Evolutionary conservation across 192 early-diverging fungal genomes (phyloP), one percentile per base, ranked within the genome.

Genomic region (Haplosporangium gracile): DNA sequence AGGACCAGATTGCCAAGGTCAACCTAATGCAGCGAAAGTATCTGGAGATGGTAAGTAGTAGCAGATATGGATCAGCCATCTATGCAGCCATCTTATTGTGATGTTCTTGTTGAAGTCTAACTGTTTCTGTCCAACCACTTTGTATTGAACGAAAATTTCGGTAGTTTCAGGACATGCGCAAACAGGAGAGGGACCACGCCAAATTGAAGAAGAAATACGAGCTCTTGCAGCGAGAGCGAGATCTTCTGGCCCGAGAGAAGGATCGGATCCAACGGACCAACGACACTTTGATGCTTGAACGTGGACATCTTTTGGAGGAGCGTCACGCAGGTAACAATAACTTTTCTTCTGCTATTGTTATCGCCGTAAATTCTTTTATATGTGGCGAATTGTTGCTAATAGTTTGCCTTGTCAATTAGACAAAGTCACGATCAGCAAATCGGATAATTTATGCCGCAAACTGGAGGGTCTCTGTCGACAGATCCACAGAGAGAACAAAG

Each of bases 381-480:
- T 40, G 34, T 24, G 2, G 1, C 8, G 22, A 11, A 65, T 65
- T 32, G 11, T 15, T 65, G 26, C 26, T 51, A 42, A 55, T 29
- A 24, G 29, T 49, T 42, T 22, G 32, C 22, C 47, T 49, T 76
- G 16, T 68, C 60, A 65, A 65, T 32, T 68, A 88, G 89, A 76
- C 3, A 90, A 88, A 53, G 77, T 81, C 22, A 74, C 72, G 15
- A 22, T 82, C 24, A 60, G 85, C 10, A 90, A 88, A 69, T n/a
- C 85, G 7, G 83, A 68, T 71, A 75, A 47, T 5, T 60, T 89
- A 40, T 92, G 91, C 76, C 82, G 89, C 71, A 93, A 94, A 65
- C 75, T 94, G 15, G 92, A 93, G 72, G 90, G 88, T 4, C 65
- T 94, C 18, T 93, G 93, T 78, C 88, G 93, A 32, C 93, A 93